Conservation (phyloP, 2,329 filamentous ascomycete genomes). For the Phialophora tarda region DNA sequence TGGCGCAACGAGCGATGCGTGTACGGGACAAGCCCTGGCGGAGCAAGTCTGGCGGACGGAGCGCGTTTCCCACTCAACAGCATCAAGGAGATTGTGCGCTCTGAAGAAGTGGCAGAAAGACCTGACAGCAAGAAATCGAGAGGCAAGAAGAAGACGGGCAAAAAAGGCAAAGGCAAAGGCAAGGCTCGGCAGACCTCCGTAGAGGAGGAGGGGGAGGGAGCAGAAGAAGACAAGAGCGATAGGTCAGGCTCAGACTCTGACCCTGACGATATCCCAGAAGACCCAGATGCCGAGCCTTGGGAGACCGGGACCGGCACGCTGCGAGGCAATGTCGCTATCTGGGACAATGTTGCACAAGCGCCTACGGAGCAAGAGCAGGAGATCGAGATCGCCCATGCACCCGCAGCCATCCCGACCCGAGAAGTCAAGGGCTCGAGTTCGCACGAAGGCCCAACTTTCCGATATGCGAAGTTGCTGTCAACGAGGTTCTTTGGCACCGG, state of each 20-base stretch:
- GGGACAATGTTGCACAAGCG: constrained; percentile 49
- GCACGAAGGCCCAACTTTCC: constrained; percentile 64
- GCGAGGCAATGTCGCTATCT: constrained; percentile 52
- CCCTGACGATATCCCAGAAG: constrained; percentile 45
- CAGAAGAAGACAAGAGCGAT: not conserved
- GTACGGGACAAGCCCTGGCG: constrained; percentile 62
- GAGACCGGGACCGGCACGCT: constrained; percentile 52
- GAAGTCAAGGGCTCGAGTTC: constrained; percentile 62
- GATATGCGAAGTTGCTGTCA: constrained; percentile 85
- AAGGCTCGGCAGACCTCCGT: constrained; percentile 10
- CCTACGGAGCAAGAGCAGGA: constrained; percentile 49
- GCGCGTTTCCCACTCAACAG: constrained; percentile 67
- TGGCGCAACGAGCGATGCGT: constrained; percentile 85
- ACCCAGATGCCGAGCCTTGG: constrained; percentile 49
- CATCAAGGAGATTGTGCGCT: constrained; percentile 78
- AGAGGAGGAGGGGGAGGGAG: constrained; percentile 14
- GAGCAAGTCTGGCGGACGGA: constrained; percentile 47
- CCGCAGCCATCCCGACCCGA: constrained; percentile 61
- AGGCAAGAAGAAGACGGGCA: constrained; percentile 46
- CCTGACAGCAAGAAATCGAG: constrained; percentile 46
- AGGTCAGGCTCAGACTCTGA: constrained; percentile 45
- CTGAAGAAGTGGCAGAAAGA: constrained; percentile 63
- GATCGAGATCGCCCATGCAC: constrained; percentile 64
- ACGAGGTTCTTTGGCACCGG: constrained; percentile 87
- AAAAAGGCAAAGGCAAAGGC: constrained; percentile 45